These are phyloP conservation scores for Mortierella sp. DNA, from an alignment of 371 early-diverging fungal genomes.

Conservation along the genomic window DNA sequence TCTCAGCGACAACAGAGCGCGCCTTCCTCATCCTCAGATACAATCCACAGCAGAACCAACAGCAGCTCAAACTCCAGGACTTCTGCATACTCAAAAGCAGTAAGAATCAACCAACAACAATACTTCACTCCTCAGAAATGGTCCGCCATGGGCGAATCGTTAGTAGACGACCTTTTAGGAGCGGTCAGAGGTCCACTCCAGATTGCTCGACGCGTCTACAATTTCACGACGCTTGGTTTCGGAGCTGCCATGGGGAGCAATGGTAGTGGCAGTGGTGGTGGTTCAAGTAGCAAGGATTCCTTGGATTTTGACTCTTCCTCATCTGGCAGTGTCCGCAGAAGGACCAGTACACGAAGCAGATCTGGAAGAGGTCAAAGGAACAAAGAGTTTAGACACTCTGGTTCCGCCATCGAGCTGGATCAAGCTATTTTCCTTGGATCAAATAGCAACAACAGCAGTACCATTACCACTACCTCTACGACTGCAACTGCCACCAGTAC, in stretches of 20 bases:
- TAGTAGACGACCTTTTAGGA: conserved; percentile 52
- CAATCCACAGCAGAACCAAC: neutral
- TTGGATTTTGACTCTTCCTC: conserved; percentile 15
- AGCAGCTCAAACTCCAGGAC: neutral
- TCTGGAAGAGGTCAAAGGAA: conserved; percentile 12
- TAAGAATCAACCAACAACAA: conserved; percentile 13
- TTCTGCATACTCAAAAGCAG: conserved; percentile 21
- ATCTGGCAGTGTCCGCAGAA: conserved; percentile 5
- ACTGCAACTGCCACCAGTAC: neutral
- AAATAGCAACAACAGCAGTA: neutral
- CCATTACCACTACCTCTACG: neutral
- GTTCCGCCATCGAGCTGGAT: conserved; percentile 30
- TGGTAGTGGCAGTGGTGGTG: neutral
- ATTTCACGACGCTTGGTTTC: conserved; percentile 32
- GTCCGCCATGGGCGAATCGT: conserved; percentile 49
- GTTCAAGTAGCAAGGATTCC: neutral
- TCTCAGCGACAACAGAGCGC: neutral
- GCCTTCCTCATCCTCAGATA: conserved; percentile 1
- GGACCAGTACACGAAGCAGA: conserved; percentile 5
- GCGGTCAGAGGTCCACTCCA: conserved; percentile 48
- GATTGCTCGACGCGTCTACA: conserved; percentile 52
- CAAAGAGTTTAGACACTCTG: conserved; percentile 24
- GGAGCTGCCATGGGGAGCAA: neutral
- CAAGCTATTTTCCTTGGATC: conserved; percentile 1
- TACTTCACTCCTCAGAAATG: conserved; percentile 33